A percentile compares a stretch with the other conserved stretches of the same genome.
Evolutionary conservation across 768 basidiomycete genomes (phyloP).

Genomic region (Rhodosporidiobolus odoratus): DNA sequence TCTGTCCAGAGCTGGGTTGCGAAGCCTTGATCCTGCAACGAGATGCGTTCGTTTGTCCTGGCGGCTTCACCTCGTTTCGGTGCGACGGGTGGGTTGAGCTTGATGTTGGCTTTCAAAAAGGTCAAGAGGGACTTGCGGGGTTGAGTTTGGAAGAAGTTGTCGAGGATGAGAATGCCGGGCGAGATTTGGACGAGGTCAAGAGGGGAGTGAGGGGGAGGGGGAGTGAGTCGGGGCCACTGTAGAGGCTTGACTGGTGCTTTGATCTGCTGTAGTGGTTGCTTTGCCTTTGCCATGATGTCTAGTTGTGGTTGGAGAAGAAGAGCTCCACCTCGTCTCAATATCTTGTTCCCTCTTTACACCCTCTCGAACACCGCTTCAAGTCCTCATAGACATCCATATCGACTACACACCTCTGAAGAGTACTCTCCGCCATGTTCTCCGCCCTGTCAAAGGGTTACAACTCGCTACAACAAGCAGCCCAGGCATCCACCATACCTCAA

Average conservation of each 20-base stretch:
- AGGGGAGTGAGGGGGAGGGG: no score
- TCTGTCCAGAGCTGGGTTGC: conserved; percentile 51
- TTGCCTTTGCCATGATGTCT: no score
- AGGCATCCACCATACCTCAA: neutral
- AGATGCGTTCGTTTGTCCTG: conserved; percentile 63
- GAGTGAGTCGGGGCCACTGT: no score
- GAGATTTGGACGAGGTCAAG: no score
- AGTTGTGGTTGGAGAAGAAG: no score
- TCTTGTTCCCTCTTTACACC: no score
- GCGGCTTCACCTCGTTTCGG: conserved; percentile 68
- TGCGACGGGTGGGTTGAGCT: conserved; percentile 52
- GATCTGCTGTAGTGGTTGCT: no score
- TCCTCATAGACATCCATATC: no score
- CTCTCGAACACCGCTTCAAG: no score
- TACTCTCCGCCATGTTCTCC: conserved; percentile 26
- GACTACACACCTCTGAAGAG: neutral
- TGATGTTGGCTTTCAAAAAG: conserved; percentile 55
- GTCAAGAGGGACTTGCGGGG: conserved; percentile 55
- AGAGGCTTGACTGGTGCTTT: no score
- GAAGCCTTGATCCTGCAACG: conserved; percentile 58
- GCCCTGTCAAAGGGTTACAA: conserved; percentile 22
- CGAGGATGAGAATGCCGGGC: no score
- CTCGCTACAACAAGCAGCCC: conserved; percentile 13
- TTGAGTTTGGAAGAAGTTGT: conserved; percentile 7
- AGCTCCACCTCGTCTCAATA: no score